Evolutionary conservation across 495 filamentous ascomycete genomes (phyloP), one percentile per base, ranked within the genome.

Genomic region (Neurospora tetraspora): DNA sequence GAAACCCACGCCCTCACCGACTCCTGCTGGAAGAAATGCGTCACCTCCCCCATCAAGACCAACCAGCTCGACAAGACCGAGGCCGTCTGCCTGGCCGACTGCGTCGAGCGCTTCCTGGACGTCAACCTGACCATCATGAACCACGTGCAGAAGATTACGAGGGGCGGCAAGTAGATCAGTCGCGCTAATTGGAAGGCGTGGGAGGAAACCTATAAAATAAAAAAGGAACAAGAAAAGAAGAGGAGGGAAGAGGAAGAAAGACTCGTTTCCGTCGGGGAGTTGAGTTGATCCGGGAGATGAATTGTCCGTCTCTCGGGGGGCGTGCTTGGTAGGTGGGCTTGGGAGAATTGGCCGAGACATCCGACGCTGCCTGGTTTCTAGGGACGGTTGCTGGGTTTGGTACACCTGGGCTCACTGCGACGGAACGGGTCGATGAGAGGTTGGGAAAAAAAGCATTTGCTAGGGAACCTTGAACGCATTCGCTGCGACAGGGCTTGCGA

Each of bases 61-160:
- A 87, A 87, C 37, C 84, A 86, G 74, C 85, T 98, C 71, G 93
- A 96, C 73, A 87, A 84, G 75, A 83, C 72, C 71, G 96, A 99
- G 85, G 90, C 93, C 83, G 77, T 83, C 6, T 99, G 96, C 82
- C 84, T 95, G 77, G 84, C 90, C 80, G 97, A 97, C 84, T 99
- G 96, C 78, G 93, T 98, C 65, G 92, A 96, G 73, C 88, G 96
- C 69, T 99, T 94, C 84, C 86, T 98, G 86, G 96, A 99, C 83
- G 87, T 93, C 70, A 94, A 94, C 82, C 79, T 91, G 69, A 81
- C 90, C 23, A 91, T 97, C 16, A 79, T 98, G 82, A 89, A 89
- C 84, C 92, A 97, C 77, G 80, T 99, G 79, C 88, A 93, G 74
- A 84, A 78, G 42, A 27, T 65, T 27, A 65, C 53, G 5, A 36